Percentiles rank a stretch among this genome's conserved stretches.
These are phyloP conservation scores for Paecilomyces variotii DNA, from an alignment of 2,329 filamentous ascomycete genomes.

Conservation along the genomic window DNA sequence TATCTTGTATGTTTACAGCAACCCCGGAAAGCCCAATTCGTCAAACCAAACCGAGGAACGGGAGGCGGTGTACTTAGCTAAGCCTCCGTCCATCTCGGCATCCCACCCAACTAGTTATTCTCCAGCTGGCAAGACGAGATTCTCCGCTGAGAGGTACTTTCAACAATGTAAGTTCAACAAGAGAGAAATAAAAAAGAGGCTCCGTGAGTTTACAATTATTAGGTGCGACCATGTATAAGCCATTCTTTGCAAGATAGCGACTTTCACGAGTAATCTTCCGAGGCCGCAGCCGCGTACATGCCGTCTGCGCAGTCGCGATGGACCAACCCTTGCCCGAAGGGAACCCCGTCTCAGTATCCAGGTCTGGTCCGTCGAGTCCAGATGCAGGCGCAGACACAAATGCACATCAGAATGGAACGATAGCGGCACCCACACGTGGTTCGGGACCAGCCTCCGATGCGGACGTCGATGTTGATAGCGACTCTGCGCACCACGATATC, in stretches of 20 bases:
- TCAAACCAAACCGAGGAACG: not conserved
- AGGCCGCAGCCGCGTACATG: conserved; percentile 4
- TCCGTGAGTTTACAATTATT: not conserved
- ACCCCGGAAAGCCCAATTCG: not conserved
- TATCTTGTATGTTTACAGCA: not conserved
- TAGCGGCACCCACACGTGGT: not conserved
- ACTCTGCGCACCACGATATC: not conserved
- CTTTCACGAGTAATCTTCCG: not conserved
- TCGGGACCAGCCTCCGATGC: not conserved
- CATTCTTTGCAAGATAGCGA: not conserved
- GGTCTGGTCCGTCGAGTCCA: conserved; percentile 7
- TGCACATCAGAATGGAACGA: conserved; percentile 8
- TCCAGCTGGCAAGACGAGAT: not conserved
- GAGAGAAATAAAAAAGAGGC: not conserved
- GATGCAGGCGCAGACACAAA: conserved; percentile 5
- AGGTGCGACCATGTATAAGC: not conserved
- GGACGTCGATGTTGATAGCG: not conserved
- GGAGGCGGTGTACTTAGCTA: no score
- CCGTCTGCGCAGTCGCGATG: conserved; percentile 17
- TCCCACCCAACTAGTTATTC: not conserved
- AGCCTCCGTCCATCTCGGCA: not conserved
- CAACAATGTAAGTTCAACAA: not conserved
- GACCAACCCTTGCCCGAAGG: conserved; percentile 18
- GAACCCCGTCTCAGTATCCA: conserved; percentile 13
- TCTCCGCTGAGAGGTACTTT: not conserved